Percentiles rank a stretch among this genome's conserved stretches.
These are phyloP conservation scores for Agaricales sp. DNA, from an alignment of 1,284 basidiomycete genomes.

Conservation along the genomic window DNA sequence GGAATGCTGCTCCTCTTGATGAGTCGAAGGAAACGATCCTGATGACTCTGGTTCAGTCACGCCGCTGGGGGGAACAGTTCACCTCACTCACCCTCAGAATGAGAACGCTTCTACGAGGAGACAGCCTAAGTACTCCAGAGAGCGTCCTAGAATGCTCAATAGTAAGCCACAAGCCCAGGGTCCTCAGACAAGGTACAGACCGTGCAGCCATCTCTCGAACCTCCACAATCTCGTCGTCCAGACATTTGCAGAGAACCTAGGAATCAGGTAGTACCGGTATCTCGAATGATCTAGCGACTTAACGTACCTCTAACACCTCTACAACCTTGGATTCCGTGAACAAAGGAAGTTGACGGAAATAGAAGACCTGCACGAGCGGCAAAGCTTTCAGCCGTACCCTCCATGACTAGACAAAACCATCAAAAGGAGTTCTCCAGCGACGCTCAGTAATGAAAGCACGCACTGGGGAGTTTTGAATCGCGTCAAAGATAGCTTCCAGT, in stretches of 20 bases:
- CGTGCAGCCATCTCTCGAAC: slow-evolving; percentile 69
- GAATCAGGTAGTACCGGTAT: slow-evolving; percentile 6
- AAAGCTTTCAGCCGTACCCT: slow-evolving; percentile 60
- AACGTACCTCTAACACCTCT: slow-evolving; percentile 52
- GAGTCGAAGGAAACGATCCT: slow-evolving; percentile 65
- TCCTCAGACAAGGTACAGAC: slow-evolving; percentile 26
- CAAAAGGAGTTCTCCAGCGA: too few relatives aligned
- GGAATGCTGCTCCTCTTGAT: slow-evolving; percentile 51
- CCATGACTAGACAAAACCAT: slow-evolving; percentile 60
- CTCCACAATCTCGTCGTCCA: slow-evolving; percentile 68
- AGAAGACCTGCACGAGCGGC: slow-evolving; percentile 75
- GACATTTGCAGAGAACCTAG: slow-evolving; percentile 56
- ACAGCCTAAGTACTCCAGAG: slow-evolving; percentile 72
- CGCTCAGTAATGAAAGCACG: slow-evolving; percentile 17
- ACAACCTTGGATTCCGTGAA: slow-evolving; percentile 54
- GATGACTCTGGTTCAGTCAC: slow-evolving; percentile 5
- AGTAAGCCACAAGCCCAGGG: slow-evolving; percentile 1
- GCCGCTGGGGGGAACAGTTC: background rate
- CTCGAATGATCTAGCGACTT: background rate
- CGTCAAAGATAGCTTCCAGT: slow-evolving; percentile 53
- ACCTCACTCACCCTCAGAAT: slow-evolving; percentile 43
- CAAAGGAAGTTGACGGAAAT: slow-evolving; percentile 61
- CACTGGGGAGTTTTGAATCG: slow-evolving; percentile 58
- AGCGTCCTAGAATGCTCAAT: slow-evolving; percentile 42
- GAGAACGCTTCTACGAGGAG: slow-evolving; percentile 65